These are phyloP conservation scores for Colletotrichum lupini DNA, from an alignment of 2,329 filamentous ascomycete species.

Conservation along the genomic window DNA sequence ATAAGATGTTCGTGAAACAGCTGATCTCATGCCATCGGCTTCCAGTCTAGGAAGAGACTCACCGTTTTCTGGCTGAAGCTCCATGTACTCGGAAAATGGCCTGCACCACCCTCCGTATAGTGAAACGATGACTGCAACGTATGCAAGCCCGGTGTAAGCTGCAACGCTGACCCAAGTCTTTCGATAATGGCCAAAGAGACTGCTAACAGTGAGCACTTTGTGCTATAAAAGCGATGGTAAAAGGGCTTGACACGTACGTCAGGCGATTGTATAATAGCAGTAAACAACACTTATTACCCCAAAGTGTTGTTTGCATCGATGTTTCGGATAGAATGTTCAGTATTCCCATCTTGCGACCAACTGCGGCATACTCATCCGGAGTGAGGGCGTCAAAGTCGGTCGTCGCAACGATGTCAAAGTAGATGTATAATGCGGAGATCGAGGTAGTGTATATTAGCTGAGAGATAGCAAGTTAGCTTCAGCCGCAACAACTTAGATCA, in stretches of 20 bases:
- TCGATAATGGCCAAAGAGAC: slow-evolving; percentile 19
- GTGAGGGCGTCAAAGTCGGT: slow-evolving; percentile 16
- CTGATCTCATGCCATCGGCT: neutral
- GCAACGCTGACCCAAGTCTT: slow-evolving; percentile 14
- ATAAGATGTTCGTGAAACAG: no score
- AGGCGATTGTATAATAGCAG: slow-evolving; percentile 26
- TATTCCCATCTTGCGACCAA: slow-evolving; percentile 16
- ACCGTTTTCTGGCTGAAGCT: slow-evolving; percentile 16
- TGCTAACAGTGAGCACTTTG: slow-evolving; percentile 3
- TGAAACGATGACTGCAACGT: slow-evolving; percentile 21
- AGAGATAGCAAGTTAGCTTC: no score
- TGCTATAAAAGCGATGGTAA: neutral
- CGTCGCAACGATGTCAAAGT: slow-evolving; percentile 1
- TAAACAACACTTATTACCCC: slow-evolving; percentile 32
- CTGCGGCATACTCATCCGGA: neutral
- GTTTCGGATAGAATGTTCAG: slow-evolving; percentile 27
- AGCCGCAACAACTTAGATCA: no score
- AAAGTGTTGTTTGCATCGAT: slow-evolving; percentile 30
- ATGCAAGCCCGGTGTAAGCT: slow-evolving; percentile 12
- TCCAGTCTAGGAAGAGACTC: neutral
- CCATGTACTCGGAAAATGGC: slow-evolving; percentile 28
- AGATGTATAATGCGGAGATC: slow-evolving; percentile 8
- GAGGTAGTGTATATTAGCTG: slow-evolving; percentile 17
- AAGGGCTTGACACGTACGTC: neutral
- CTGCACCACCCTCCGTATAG: slow-evolving; percentile 32